phyloP scores from a whole-genome alignment of 2,329 filamentous ascomycete species.

The Tolypocladium pustulatum region DNA sequence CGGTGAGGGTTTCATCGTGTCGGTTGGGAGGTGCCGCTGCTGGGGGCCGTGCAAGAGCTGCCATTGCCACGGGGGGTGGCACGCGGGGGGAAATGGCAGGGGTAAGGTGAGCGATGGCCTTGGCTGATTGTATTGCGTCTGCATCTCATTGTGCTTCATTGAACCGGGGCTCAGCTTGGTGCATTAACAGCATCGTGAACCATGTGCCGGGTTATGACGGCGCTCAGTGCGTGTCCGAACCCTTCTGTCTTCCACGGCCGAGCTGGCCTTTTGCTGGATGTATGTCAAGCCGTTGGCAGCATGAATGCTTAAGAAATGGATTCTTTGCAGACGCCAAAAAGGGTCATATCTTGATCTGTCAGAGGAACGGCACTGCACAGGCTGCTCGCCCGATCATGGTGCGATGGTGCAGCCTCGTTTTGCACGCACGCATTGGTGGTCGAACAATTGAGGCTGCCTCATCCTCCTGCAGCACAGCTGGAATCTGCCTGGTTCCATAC shows the following conservation, averaged over 20 bases:
- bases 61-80: background rate
- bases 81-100: background rate
- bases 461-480: background rate
- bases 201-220: background rate
- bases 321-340: background rate
- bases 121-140: background rate
- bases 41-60: background rate
- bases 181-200: background rate
- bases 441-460: background rate
- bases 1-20: background rate
- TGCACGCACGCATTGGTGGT: background rate
- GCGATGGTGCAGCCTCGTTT: background rate
- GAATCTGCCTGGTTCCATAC: conserved; percentile 1
- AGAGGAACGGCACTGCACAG: background rate
- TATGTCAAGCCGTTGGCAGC: background rate
- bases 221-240: too few species aligned
- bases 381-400: background rate
- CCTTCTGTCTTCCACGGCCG: background rate
- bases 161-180: background rate
- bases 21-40: background rate
- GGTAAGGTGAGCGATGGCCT: background rate
- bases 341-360: background rate
- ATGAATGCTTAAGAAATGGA: background rate
- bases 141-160: background rate
- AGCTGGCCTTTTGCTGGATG: background rate